Percentiles rank a stretch among this genome's conserved stretches.
phyloP scores from a whole-genome alignment of 768 basidiomycete species.

The Boletus bicolor region DNA sequence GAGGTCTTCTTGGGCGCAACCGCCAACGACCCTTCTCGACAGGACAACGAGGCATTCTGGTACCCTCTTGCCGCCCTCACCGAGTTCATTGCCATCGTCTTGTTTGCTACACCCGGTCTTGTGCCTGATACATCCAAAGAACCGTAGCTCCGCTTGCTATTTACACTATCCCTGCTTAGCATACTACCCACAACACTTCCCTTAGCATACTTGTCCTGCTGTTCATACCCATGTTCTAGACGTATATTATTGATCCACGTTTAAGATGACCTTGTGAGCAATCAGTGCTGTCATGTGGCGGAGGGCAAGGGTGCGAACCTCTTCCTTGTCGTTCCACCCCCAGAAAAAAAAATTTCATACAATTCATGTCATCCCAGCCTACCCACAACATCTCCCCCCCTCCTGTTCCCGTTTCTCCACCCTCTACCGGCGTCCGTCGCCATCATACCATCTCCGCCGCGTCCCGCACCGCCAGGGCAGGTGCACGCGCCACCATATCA shows the following conservation, averaged over 20 bases:
- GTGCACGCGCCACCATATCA: slow-evolving; percentile 60
- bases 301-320: slow-evolving; percentile 25
- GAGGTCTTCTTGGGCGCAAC: slow-evolving; percentile 33
- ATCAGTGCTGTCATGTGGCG: slow-evolving; percentile 18
- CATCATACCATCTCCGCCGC: slow-evolving; percentile 82
- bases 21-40: slow-evolving; percentile 1
- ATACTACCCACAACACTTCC: slow-evolving; percentile 1
- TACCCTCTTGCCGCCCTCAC: slow-evolving; percentile 33
- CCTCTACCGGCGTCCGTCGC: slow-evolving; percentile 57
- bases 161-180: not conserved
- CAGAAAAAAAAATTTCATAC: not conserved
- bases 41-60: slow-evolving; percentile 31
- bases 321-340: not conserved
- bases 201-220: slow-evolving; percentile 2
- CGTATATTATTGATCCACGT: not conserved
- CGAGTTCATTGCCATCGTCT: slow-evolving; percentile 29
- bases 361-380: slow-evolving; percentile 29
- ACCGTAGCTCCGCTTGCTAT: not conserved
- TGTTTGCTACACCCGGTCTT: slow-evolving; percentile 31
- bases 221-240: not conserved
- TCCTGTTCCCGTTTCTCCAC: slow-evolving; percentile 36
- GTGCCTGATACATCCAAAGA: slow-evolving; percentile 23
- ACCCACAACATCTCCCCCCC: slow-evolving; percentile 41
- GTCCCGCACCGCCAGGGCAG: slow-evolving; percentile 59
- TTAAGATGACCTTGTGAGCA: not conserved